Evolutionary conservation across 2,329 filamentous ascomycete species (phyloP), one percentile per base, ranked within the genome.

Genomic region (Triangularia setosa): DNA sequence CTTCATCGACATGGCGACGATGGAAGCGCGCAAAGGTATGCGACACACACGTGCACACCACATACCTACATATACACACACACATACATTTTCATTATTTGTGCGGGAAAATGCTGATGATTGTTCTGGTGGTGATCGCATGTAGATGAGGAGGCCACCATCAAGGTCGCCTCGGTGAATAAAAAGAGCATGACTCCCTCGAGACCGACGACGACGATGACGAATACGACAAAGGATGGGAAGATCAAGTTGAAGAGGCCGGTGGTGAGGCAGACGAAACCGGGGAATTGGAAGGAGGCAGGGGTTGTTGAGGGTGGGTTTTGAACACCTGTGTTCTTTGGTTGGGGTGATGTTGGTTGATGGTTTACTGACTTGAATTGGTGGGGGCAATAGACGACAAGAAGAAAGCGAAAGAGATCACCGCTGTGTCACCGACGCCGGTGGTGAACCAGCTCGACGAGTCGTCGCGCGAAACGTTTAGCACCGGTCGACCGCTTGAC

Each of bases 401-500:
- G 71, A 87, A 85, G 57, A 84, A 79, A 64, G 2, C 40, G 3
- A 48, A 48, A 21, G 75, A 75, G 18, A 74, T 76, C 57, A 76
- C 78, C 6, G 79, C 84, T 3, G 23, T 23, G 23, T 18, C 23
- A 5, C 84, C 84, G 1, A 80, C 81, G 3, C 84, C 86, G 0
- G 79, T 87, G 1, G 83, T 88, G 18, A 88, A 88, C 72, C 84
- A 87, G 61, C 84, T 97, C 60, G 91, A 96, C 71, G 88, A 93
- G 65, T 86, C 82, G 66, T 87, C 91, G 14, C 86, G 90, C 70
- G 87, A 92, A 65, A 90, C 90, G 4, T 97, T 97, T 76, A 83
- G 87, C 3, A 93, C 89, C 56, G 92, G 92, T 67, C 87, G 90
- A 64, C 92, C 93, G 0, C 84, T 96, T 69, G 89, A 93, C 71